Base-by-base conservation (phyloP, 2,329 filamentous ascomycete genomes). In the Ascochyta koolunga region DNA sequence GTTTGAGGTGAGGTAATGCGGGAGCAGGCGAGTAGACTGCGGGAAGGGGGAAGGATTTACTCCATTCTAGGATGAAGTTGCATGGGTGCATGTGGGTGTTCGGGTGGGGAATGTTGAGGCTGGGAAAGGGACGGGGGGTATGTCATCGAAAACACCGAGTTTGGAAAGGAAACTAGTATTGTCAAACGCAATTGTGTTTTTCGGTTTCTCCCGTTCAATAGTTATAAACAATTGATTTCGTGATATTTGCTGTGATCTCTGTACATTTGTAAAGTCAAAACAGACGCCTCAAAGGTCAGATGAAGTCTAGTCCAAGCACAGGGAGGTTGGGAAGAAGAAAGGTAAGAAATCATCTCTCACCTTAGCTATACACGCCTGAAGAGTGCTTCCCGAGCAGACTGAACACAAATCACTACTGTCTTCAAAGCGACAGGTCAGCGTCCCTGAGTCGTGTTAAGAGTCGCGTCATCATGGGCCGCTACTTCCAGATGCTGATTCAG, bases 71-170 rank as follows among this genome's bases (percentile, higher is more conserved):
- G 45, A 42, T 15, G 19, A 4, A 15, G 19, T 8, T 39, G 45
- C 35, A 31, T 48, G 21, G 15, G 22, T 15, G 25, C 25, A 9
- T 29, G 21, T 7, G 18, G 16, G 18, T 18, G 7, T 24, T 47
- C 10, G 9, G 8, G 15, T 3, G 32, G 13, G 13, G 16, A 27
- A 6, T 16, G 37, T 4, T 44, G 44, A 33, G 49, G 29, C 38
- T 43, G 32, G 32, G 38, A 8, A 3, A 21, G 4, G 4, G 15
- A 10, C 31, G 31, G 49, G 36, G 42, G 43, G 31, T 44, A 54
- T 39, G 45, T 54, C 50, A 54, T 42, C 10, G 32, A 10, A n/a
- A 43, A 35, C 40, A 54, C 43, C 27, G 31, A 44, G 39, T 29
- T 44, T 24, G 27, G 16, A 40, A 36, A 29, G 15, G 2, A 9